phyloP scores from a whole-genome alignment of 1,139 yeast species.

The Yamadazyma diddensiae region DNA sequence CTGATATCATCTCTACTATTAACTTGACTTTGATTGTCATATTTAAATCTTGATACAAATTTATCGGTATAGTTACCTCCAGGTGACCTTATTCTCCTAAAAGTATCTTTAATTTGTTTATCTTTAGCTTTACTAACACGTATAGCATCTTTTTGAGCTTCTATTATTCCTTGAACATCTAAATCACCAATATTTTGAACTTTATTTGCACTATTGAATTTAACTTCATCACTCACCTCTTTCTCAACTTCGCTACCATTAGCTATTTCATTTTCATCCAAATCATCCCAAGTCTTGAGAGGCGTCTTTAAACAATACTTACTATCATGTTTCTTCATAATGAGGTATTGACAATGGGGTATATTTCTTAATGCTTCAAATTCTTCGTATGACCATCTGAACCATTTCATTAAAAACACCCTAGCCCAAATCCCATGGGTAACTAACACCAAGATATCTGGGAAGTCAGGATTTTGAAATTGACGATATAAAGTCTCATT shows the following conservation, averaged over 20 bases:
- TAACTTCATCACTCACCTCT: conserved; percentile 43
- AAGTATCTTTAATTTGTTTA: conserved; percentile 33
- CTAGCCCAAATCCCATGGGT: conserved; percentile 95
- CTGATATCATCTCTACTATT: conserved; percentile 27
- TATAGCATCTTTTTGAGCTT: conserved; percentile 46
- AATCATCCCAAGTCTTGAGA: conserved; percentile 59
- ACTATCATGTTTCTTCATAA: conserved; percentile 60
- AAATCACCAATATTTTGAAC: conserved; percentile 36
- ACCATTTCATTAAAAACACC: conserved; percentile 91
- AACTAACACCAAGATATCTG: conserved; percentile 73
- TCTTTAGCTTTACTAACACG: conserved; percentile 37
- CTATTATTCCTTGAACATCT: conserved; percentile 39
- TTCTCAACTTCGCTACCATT: conserved; percentile 33
- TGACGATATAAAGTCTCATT: conserved; percentile 83
- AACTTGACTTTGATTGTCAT: conserved; percentile 29
- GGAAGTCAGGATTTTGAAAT: conserved; percentile 64
- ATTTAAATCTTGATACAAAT: conserved; percentile 18
- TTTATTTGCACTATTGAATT: conserved; percentile 38
- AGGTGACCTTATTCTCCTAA: conserved; percentile 18
- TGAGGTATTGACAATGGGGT: conserved; percentile 77
- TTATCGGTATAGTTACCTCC: conserved; percentile 14
- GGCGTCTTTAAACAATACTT: conserved; percentile 52
- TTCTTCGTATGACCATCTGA: conserved; percentile 85
- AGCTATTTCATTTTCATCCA: conserved; percentile 41
- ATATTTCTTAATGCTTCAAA: conserved; percentile 80